Evolutionary conservation across 768 basidiomycete genomes (phyloP), one percentile per base, ranked within the genome.

Genomic region (Dentipellis sp.): DNA sequence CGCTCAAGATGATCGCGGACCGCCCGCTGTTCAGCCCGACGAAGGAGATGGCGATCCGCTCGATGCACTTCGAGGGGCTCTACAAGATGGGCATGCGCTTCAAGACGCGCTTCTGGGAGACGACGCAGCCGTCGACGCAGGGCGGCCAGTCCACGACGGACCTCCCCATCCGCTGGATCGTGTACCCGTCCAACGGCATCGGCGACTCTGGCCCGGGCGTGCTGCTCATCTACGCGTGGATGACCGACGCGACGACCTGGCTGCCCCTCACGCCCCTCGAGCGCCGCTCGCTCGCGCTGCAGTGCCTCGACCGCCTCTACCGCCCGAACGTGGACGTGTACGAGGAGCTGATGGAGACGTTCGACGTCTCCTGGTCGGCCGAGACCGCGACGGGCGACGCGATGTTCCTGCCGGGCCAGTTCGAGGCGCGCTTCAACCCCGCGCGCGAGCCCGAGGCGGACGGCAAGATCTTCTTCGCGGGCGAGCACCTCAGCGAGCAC

Each of bases 401-500:
- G 14, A 67, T 66, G 65, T 67, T 66, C 56, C 55, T 67, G 36
- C 66, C 66, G 0, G 66, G 66, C 40, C 66, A 67, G 29, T 65
- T 66, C 34, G 37, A 54, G 8, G 52, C 60, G 7, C 60, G 59
- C 50, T 62, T 66, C 45, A 62, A 60, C 19, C 56, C 53, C 1
- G 59, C 61, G 8, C 59, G 60, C 14, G 22, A 17, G 19, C 63
- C 61, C 6, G 66, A 67, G 48, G 57, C 55, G 0, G 48, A 49
- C n/a, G 48, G 48, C 16, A 64, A 62, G 49, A 40, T 67, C 35
- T 59, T 57, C 50, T 67, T 67, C 21, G 67, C 66, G 0, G 66
- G 66, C 17, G 66, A 67, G 37, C 66, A 67, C 48, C 57, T 64
- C 36, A 62, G 62, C 9, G 57, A 54, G 9, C 67, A 68, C 40